Conservation (phyloP, 306 rosid species). For the Luffa aegyptiaca region DNA sequence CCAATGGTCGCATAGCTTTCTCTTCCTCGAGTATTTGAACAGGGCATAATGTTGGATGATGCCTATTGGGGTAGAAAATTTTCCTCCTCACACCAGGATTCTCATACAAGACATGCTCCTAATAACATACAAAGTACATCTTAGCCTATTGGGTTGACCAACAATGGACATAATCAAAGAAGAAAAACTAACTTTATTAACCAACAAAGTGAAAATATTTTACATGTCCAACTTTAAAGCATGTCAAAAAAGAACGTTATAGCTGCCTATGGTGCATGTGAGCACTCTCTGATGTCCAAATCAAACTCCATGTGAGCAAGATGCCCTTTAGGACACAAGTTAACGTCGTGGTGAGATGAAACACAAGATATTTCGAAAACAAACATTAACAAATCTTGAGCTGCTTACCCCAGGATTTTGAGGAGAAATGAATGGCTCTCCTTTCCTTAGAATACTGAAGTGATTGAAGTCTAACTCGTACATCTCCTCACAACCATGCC, state of each 20-base stretch:
- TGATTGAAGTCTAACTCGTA: conserved; percentile 69
- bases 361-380: neutral
- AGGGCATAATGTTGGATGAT: conserved; percentile 55
- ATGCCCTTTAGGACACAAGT: neutral
- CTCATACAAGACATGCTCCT: conserved; percentile 78
- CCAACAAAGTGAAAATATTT: neutral
- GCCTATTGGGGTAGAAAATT: conserved; percentile 47
- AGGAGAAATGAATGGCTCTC: conserved; percentile 54
- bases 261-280: neutral
- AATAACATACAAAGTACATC: neutral
- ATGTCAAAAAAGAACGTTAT: neutral
- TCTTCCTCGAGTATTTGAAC: conserved; percentile 75
- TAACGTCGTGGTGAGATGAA: neutral
- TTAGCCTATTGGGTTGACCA: neutral
- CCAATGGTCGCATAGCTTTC: conserved; percentile 74
- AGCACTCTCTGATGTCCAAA: neutral
- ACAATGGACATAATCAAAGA: neutral
- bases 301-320: neutral
- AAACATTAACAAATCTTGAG: neutral
- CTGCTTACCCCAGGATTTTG: conserved; percentile 61
- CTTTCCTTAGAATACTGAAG: conserved; percentile 65
- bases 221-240: neutral
- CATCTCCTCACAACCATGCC: conserved; percentile 85
- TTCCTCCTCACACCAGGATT: conserved; percentile 68
- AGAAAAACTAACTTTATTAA: neutral